A percentile compares a stretch with the other conserved stretches of the same genome.
These are phyloP conservation scores for Pulveroboletus sp. DNA, from an alignment of 768 basidiomycete genomes.

Conservation along the genomic window DNA sequence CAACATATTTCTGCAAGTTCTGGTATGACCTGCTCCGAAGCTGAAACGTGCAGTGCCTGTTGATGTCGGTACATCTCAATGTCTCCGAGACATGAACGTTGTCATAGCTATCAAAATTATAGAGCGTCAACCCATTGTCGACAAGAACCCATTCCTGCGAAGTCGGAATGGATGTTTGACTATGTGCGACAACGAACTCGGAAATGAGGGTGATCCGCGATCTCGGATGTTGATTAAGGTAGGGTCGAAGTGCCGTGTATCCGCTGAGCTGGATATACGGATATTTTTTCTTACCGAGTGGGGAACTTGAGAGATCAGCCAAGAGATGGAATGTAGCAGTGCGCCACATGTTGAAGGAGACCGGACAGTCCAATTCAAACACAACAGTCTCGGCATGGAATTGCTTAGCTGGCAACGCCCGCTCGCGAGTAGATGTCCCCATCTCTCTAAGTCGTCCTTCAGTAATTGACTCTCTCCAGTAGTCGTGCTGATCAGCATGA, in stretches of 20 bases:
- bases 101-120: conserved; percentile 26
- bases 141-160: conserved; percentile 19
- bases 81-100: conserved; percentile 11
- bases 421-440: conserved; percentile 37
- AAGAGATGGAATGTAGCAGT: conserved; percentile 36
- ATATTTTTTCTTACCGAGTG: background rate
- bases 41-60: background rate
- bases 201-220: conserved; percentile 23
- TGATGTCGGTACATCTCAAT: conserved; percentile 14
- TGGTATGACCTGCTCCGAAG: no score
- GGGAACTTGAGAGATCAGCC: conserved; percentile 30
- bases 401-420: conserved; percentile 37
- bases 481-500: conserved; percentile 13
- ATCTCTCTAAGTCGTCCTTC: conserved; percentile 13
- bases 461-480: no score
- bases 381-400: conserved; percentile 28
- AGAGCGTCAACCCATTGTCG: conserved; percentile 32
- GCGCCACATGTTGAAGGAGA: conserved; percentile 42
- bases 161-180: conserved; percentile 13
- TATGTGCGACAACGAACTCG: conserved; percentile 15
- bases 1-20: no score
- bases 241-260: conserved; percentile 12
- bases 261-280: conserved; percentile 14
- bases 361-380: conserved; percentile 41
- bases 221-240: conserved; percentile 11